phyloP scores from a whole-genome alignment of 805 yeast species.

The Starmerella floris region DNA sequence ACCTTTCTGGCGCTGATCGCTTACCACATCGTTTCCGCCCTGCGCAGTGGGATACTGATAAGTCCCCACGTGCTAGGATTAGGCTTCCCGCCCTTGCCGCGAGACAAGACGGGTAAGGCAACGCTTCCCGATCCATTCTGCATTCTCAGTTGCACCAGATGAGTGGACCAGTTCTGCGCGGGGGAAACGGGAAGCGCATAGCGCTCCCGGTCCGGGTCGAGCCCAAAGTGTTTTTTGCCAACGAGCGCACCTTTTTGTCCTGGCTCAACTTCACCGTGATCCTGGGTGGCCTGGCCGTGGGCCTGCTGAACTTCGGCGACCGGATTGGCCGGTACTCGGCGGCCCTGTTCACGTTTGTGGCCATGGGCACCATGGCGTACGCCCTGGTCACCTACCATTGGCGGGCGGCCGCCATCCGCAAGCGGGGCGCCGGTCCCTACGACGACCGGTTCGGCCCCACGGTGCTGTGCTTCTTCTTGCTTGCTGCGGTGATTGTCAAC shows the following conservation, averaged over 20 bases:
- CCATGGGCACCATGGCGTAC: slow-evolving; percentile 95
- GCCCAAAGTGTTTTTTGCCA: slow-evolving; percentile 97
- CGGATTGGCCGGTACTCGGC: slow-evolving; percentile 84
- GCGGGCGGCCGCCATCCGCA: slow-evolving; percentile 97
- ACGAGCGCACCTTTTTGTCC: slow-evolving; percentile 93
- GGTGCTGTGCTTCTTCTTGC: slow-evolving; percentile 81
- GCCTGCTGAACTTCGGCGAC: slow-evolving; percentile 92
- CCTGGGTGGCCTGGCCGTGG: slow-evolving; percentile 91
- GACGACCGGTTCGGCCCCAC: slow-evolving; percentile 99
- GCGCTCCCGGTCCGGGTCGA: slow-evolving; percentile 97
- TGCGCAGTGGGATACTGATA: too few species aligned
- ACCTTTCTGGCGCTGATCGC: too few species aligned
- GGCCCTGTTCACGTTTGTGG: slow-evolving; percentile 83
- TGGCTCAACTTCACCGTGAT: slow-evolving; percentile 99
- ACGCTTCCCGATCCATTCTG: too few species aligned
- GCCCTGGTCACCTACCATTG: slow-evolving; percentile 95
- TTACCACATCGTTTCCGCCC: too few species aligned
- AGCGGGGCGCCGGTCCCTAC: slow-evolving; percentile 98
- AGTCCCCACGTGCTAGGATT: too few species aligned
- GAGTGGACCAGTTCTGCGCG: slow-evolving; percentile 53
- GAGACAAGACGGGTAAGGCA: too few species aligned
- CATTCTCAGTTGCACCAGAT: too few species aligned
- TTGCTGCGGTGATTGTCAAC: slow-evolving; percentile 87
- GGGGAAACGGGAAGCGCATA: slow-evolving; percentile 75
- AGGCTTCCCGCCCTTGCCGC: too few species aligned